Evolutionary conservation across 805 yeast genomes (phyloP), one percentile per base, ranked within the genome.

Genomic region (Ogataea nitratoaversa): DNA sequence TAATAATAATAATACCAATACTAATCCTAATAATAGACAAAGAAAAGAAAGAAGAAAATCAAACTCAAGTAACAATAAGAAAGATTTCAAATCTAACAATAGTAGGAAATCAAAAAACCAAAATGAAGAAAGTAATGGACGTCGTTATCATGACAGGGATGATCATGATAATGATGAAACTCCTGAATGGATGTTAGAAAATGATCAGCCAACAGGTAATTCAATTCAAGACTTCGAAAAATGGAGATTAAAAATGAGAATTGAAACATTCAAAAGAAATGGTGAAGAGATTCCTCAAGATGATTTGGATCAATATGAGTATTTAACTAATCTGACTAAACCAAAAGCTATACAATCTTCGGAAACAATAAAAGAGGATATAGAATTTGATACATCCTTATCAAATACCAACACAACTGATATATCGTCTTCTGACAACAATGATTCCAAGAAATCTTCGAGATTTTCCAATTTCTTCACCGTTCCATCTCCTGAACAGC

Each of bases 171-270:
- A 61, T 9, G 70, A 65, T n/a, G 59, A 53, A 30, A 50, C 58
- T 3, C 67, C 67, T 1, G 64, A 55, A 28, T 65, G 69, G 69
- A 54, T 65, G 62, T 29, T 55, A 46, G 57, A 66, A 53, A 53
- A 70, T 59, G 63, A 59, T 37, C 58, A 53, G 30, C 60, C 62
- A 14, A 44, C 53, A 62, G 82, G 82, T 17, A 72, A 68, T 39
- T 70, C 81, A 0, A 73, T 74, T 3, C 72, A 72, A 39, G 83
- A 78, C 46, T 78, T 77, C 49, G 84, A 78, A 52, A 68, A 65
- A 44, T 78, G 83, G 83, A 75, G 76, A 55, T 57, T 70, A 36
- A 67, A 65, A 44, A 72, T 75, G 81, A 68, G 67, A 44, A 57
- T 67, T 35, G 76, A 75, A 51, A 77, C 76, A 30, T 67, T 67